Evolutionary conservation across 116 monocot genomes (phyloP).

Genomic region (Cymodocea nodosa): DNA sequence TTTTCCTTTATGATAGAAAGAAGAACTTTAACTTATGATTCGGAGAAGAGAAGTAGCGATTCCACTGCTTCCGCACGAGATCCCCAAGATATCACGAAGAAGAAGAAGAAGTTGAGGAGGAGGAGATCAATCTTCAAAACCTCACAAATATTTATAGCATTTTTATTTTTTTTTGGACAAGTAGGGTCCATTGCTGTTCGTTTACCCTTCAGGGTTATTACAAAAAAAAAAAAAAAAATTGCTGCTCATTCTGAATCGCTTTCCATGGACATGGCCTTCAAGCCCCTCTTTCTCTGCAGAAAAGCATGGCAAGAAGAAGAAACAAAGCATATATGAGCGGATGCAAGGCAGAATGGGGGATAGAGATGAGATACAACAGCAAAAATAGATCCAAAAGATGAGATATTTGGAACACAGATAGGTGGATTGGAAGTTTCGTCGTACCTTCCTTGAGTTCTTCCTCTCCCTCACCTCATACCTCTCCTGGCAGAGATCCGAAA

Average conservation of each 20-base stretch:
- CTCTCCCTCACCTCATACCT: conserved; percentile 93
- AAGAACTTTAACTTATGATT: no score
- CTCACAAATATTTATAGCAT: no score
- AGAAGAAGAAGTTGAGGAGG: no score
- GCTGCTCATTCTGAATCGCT: conserved; percentile 67
- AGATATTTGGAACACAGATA: neutral
- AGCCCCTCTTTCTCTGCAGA: conserved; percentile 70
- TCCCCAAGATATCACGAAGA: no score
- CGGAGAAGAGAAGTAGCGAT: no score
- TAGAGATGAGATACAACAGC: neutral
- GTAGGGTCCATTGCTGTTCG: no score
- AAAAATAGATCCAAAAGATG: no score
- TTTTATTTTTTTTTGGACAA: no score
- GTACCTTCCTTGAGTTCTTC: conserved; percentile 85
- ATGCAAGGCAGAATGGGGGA: neutral
- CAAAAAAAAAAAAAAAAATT: neutral
- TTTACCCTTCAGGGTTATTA: neutral
- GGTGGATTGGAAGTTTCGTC: neutral
- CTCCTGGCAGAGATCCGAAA: conserved; percentile 82
- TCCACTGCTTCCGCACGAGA: no score
- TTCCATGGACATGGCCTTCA: conserved; percentile 78
- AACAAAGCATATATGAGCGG: neutral
- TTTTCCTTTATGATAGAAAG: no score
- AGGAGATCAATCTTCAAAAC: no score
- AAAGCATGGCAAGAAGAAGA: neutral